Conservation (phyloP, 176 grass and related monocot species). For the Aegilops speltoides region DNA sequence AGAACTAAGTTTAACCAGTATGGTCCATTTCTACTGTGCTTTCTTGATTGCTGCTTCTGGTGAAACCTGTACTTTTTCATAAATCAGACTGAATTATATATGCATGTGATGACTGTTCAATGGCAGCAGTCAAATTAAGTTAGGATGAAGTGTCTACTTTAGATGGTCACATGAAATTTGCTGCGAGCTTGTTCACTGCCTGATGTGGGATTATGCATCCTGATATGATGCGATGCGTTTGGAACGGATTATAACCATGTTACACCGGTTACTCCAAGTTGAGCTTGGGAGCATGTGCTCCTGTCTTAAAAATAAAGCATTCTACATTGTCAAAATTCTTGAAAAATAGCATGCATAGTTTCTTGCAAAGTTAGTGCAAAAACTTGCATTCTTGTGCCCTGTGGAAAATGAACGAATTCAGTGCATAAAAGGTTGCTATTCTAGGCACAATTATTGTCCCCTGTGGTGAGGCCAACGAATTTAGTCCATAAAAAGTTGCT, state of each 20-base stretch:
- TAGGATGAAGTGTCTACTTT: neutral
- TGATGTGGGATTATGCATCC: neutral
- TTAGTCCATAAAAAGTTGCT: no score
- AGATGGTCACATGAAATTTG: neutral
- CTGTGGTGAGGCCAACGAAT: no score
- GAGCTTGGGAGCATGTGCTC: no score
- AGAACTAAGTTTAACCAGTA: neutral
- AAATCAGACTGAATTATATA: neutral
- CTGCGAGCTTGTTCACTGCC: neutral
- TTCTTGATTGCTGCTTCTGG: neutral
- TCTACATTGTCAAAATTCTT: no score
- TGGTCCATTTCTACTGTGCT: neutral
- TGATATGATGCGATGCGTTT: neutral
- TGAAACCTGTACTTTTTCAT: neutral
- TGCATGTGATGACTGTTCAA: slow-evolving; percentile 5
- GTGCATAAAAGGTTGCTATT: no score
- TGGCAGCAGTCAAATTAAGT: neutral
- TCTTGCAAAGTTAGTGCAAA: no score
- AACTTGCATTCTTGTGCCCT: no score
- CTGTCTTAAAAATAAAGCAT: no score
- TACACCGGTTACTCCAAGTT: no score
- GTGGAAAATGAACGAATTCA: no score
- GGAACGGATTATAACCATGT: slow-evolving; percentile 14
- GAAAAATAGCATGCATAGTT: no score
- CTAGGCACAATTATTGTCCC: no score